Conservation (phyloP, 257 asterid genomes). For the Solanum stenotomum region DNA sequence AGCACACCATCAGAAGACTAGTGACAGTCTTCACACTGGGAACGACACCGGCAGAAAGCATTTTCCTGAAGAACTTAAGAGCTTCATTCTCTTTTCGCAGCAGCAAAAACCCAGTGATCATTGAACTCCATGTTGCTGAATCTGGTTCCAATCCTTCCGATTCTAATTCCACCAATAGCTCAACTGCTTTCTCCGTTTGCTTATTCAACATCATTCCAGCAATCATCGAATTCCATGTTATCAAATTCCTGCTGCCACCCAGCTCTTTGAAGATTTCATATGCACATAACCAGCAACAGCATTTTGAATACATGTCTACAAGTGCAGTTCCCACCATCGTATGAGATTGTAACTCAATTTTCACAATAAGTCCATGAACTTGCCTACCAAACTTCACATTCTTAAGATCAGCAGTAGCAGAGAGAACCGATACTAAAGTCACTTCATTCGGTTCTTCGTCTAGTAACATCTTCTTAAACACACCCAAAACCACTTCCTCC, state of each 20-base stretch:
- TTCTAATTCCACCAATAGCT: slow-evolving; percentile 45
- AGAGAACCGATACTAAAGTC: slow-evolving; percentile 49
- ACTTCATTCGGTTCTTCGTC: slow-evolving; percentile 37
- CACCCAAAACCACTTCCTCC: slow-evolving; percentile 28
- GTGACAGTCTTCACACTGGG: slow-evolving; percentile 47
- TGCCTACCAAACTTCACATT: slow-evolving; percentile 53
- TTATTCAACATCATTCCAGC: slow-evolving; percentile 67
- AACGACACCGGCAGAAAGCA: slow-evolving; percentile 33
- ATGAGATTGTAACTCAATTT: slow-evolving; percentile 24
- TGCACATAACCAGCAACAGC: slow-evolving; percentile 62
- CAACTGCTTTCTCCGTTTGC: slow-evolving; percentile 40
- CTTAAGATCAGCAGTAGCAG: slow-evolving; percentile 60
- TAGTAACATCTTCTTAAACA: slow-evolving; percentile 49
- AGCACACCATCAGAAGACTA: slow-evolving; percentile 61
- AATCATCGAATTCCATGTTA: slow-evolving; percentile 85
- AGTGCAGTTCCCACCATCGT: slow-evolving; percentile 62
- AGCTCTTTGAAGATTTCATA: slow-evolving; percentile 45
- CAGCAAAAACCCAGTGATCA: slow-evolving; percentile 71
- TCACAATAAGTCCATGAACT: slow-evolving; percentile 50
- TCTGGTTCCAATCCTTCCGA: slow-evolving; percentile 45
- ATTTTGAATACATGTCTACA: slow-evolving; percentile 78
- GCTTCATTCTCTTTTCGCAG: slow-evolving; percentile 48
- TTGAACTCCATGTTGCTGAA: slow-evolving; percentile 73
- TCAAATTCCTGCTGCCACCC: slow-evolving; percentile 38
- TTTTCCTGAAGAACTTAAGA: slow-evolving; percentile 53